These are phyloP conservation scores for Populus alba DNA, from an alignment of 345 rosid species.

Conservation along the genomic window DNA sequence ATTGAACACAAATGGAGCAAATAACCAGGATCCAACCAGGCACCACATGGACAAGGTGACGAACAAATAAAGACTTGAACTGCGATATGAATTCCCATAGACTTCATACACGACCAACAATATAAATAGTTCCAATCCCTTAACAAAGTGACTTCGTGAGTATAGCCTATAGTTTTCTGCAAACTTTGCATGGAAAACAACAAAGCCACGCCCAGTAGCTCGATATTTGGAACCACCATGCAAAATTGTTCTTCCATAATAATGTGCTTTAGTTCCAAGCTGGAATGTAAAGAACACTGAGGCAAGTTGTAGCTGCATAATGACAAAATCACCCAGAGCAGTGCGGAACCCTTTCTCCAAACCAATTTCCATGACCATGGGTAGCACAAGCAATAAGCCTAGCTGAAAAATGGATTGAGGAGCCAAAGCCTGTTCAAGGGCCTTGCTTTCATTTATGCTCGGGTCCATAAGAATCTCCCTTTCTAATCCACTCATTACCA, in stretches of 20 bases:
- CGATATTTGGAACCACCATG: constrained; percentile 87
- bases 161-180: constrained; percentile 84
- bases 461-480: constrained; percentile 53
- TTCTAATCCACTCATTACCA: constrained; percentile 92
- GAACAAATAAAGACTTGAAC: constrained; percentile 63
- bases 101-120: constrained; percentile 68
- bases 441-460: constrained; percentile 56
- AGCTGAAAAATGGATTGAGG: constrained; percentile 81
- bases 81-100: constrained; percentile 69
- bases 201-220: constrained; percentile 89
- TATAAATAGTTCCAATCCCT: constrained; percentile 76
- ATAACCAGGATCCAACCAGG: constrained; percentile 88
- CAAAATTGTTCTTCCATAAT: constrained; percentile 85
- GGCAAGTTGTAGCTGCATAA: constrained; percentile 97
- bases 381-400: constrained; percentile 77
- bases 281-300: constrained; percentile 94
- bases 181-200: constrained; percentile 87
- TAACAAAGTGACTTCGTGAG: constrained; percentile 91
- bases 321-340: constrained; percentile 82
- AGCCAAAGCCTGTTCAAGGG: constrained; percentile 84
- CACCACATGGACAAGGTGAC: constrained; percentile 91
- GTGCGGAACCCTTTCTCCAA: constrained; percentile 89
- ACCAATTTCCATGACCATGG: constrained; percentile 96
- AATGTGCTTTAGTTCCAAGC: constrained; percentile 95
- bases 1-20: constrained; percentile 90